Evolutionary conservation across 2,329 filamentous ascomycete genomes (phyloP).

Genomic region (Nemania diffusa): DNA sequence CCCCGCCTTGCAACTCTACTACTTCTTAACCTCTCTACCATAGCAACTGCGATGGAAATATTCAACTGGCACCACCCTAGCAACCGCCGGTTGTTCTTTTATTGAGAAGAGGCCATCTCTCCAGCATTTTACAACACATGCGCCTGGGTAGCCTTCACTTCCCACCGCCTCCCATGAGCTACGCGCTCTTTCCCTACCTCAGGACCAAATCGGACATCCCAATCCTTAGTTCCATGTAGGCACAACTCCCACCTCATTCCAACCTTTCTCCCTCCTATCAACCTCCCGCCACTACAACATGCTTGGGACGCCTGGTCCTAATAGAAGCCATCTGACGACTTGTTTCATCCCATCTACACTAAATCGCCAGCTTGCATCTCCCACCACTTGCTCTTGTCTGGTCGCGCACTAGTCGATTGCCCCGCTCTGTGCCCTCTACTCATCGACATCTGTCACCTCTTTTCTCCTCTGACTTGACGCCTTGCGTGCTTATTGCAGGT

Average conservation of each 20-base stretch:
- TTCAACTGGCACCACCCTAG: conserved; percentile 20
- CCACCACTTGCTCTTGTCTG: conserved; percentile 11
- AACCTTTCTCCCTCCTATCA: conserved; percentile 5
- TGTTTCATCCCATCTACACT: conserved; percentile 17
- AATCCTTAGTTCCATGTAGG: conserved; percentile 22
- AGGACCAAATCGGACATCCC: conserved; percentile 12
- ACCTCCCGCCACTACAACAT: conserved; percentile 12
- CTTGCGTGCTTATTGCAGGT: conserved; percentile 46
- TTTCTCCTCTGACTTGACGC: conserved; percentile 40
- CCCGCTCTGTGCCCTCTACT: conserved; percentile 19
- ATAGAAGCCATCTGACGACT: conserved; percentile 10
- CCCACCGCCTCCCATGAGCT: conserved; percentile 1
- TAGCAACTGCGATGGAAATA: conserved; percentile 37
- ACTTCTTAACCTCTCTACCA: conserved; percentile 1
- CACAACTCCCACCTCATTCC: conserved; percentile 16
- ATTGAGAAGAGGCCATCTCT: conserved; percentile 17
- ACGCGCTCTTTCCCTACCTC: conserved; percentile 25
- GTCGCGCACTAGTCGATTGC: conserved; percentile 5
- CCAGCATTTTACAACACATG: not conserved
- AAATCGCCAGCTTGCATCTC: conserved; percentile 11
- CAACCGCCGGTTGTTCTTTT: conserved; percentile 33
- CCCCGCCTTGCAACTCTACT: not conserved
- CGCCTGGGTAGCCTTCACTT: conserved; percentile 4
- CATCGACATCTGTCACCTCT: conserved; percentile 17
- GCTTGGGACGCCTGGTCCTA: conserved; percentile 4